Conservation (phyloP, 78 protist species). For the Dictyostelium firmibasis region DNA sequence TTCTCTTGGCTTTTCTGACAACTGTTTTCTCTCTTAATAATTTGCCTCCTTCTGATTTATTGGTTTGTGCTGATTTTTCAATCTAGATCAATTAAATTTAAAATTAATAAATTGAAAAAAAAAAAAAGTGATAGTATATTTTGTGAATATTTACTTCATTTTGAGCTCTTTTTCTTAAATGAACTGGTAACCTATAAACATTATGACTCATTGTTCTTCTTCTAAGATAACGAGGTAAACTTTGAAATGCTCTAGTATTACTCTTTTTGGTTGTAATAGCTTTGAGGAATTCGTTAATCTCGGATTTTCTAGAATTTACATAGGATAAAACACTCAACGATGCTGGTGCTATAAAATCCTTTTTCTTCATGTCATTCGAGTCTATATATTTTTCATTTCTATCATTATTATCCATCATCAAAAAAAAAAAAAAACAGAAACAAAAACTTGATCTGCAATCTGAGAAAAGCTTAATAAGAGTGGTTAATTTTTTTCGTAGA, state of each 20-base stretch:
- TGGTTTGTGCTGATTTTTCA: conserved; percentile 27
- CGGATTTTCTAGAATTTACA: conserved; percentile 24
- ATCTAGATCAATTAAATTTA: neutral
- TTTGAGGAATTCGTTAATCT: conserved; percentile 2
- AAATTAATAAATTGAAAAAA: too few relatives aligned
- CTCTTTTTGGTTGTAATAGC: conserved; percentile 14
- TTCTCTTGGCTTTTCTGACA: conserved; percentile 42
- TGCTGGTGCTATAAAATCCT: conserved; percentile 1
- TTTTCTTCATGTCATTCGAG: neutral
- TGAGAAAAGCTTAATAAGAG: too few relatives aligned
- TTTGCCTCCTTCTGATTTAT: neutral
- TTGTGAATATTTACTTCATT: conserved; percentile 25
- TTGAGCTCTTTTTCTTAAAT: conserved; percentile 72
- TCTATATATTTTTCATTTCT: neutral
- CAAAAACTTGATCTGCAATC: too few relatives aligned
- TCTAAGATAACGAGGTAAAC: conserved; percentile 87
- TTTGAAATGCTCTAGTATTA: conserved; percentile 82
- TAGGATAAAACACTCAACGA: neutral
- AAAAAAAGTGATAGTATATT: neutral
- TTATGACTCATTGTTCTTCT: conserved; percentile 89
- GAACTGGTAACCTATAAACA: conserved; percentile 75
- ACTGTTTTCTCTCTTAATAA: conserved; percentile 2
- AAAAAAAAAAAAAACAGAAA: neutral
- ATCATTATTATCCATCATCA: neutral
- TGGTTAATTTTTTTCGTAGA: too few relatives aligned